Evolutionary conservation across 805 yeast species (phyloP), one percentile per base, ranked within the genome.

Genomic region (Saitoella complicata): DNA sequence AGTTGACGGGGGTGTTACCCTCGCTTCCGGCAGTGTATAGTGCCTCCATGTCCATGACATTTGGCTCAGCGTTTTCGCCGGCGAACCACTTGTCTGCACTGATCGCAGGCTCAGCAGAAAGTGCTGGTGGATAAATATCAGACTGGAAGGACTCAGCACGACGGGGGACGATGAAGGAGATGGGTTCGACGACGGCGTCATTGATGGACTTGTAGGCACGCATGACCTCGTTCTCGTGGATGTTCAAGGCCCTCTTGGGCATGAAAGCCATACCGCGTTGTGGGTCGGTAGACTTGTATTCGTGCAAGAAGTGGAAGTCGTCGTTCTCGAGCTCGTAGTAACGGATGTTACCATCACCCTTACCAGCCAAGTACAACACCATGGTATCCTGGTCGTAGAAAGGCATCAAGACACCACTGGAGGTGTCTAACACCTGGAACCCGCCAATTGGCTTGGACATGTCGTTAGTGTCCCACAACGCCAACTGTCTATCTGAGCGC

Each of bases 251-350:
- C 52, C 83, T 70, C 59, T 85, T 85, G 44, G 98, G 97, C 8
- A 88, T 75, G 41, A 80, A 72, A 0, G 95, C 93, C 58, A 88
- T 78, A 1, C 99, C 99, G 62, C 98, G 80, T 69, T 91, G 98
- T 1, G 98, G 91, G 33, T 84, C 93, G 2, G 77, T 73, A 3
- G 96, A 85, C 49, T 78, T 78, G 61, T 73, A 91, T 60, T 88
- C 95, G n/a, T 94, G 82, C 48, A 91, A 65, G 53, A 81, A 84
- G 62, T 70, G 78, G 45, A 91, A 69, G 55, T 78, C 80, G 56
- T 88, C 96, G 55, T 82, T 75, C 8, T 57, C 58, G 61, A 73
- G 85, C 67, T 91, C 98, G 58, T 68, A 91, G 65, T 88, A 88
- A 57, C 95, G 82, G 56, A 91, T 84, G 61, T 88, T 91, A 55